Evolutionary conservation across 441 rosid species (phyloP).

Genomic region (Breynia disticha): DNA sequence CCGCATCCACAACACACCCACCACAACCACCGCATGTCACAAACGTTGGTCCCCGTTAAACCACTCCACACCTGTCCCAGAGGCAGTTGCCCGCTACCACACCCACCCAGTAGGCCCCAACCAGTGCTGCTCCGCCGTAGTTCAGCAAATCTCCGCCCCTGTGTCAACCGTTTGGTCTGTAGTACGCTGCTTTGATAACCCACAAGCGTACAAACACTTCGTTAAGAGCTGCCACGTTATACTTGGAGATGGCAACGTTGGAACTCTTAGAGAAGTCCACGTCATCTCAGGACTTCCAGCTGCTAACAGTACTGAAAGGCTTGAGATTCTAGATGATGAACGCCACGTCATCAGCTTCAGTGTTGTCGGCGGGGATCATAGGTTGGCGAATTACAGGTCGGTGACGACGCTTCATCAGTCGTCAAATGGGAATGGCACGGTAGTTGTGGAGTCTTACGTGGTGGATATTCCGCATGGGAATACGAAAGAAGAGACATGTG

Average conservation of each 20-base stretch:
- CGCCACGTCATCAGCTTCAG: slow-evolving; percentile 62
- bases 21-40: slow-evolving; percentile 20
- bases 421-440: slow-evolving; percentile 31
- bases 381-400: slow-evolving; percentile 62
- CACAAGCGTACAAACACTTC: slow-evolving; percentile 71
- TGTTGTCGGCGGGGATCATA: slow-evolving; percentile 74
- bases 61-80: slow-evolving; percentile 35
- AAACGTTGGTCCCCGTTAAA: slow-evolving; percentile 36
- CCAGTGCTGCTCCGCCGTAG: slow-evolving; percentile 60
- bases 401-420: slow-evolving; percentile 61
- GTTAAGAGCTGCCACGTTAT: slow-evolving; percentile 61
- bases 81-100: slow-evolving; percentile 43
- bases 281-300: slow-evolving; percentile 83
- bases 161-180: slow-evolving; percentile 59
- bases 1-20: slow-evolving; percentile 28
- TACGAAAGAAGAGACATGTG: slow-evolving; percentile 56
- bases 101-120: slow-evolving; percentile 39
- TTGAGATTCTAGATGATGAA: slow-evolving; percentile 78
- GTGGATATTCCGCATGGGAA: slow-evolving; percentile 73
- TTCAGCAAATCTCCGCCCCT: slow-evolving; percentile 48
- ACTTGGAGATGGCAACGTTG: slow-evolving; percentile 56
- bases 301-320: slow-evolving; percentile 46
- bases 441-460: slow-evolving; percentile 70
- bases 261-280: slow-evolving; percentile 54
- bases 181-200: slow-evolving; percentile 62